Evolutionary conservation across 305 asterid genomes (phyloP), one percentile per base, ranked within the genome.

Genomic region (Coffea humblotiana): DNA sequence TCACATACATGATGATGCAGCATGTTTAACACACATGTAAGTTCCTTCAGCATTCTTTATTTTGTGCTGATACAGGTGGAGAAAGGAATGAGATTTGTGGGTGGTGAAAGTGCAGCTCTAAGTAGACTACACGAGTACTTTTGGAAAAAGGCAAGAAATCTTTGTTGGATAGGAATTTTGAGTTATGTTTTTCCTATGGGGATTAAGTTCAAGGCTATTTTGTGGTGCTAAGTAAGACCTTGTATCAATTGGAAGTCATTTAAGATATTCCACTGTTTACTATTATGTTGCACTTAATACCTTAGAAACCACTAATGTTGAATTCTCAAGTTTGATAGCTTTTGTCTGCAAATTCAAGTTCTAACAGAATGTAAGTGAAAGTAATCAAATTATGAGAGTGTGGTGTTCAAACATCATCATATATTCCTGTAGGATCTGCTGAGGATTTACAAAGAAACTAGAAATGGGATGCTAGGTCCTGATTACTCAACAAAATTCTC

Each of bases 401-500:
- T 48, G 11, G 61, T 29, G 4, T 69, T 54, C 16, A 48, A 29
- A 7, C 58, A 61, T 71, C 7, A 25, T 37, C 58, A 16, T 72
- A 49, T 13, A 49, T 8, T 49, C 54, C 37, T 80, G 25, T 85
- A 95, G 99, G 96, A 95, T 84, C 86, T 90, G 45, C 81, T 95
- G 72, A 87, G 84, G 87, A 84, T 87, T 8, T 95, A 95, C 78
- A 95, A 95, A 88, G 93, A 91, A 72, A 92, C 98, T 70, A 90
- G 99, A 81, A 93, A 95, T 82, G 99, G 98, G 67, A 90, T 95
- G 99, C 76, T 93, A 65, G 99, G 99, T 64, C 88, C 96, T 78
- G 97, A 91, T 83, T 95, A 93, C 88, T 95, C 99, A 2, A 92
- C 99, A 37, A 95, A 95, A 79, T 90, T 95, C 82, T 95, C 99